Evolutionary conservation across 1,284 basidiomycete species (phyloP), one percentile per base, ranked within the genome.

Genomic region (Chondrostereum purpureum): DNA sequence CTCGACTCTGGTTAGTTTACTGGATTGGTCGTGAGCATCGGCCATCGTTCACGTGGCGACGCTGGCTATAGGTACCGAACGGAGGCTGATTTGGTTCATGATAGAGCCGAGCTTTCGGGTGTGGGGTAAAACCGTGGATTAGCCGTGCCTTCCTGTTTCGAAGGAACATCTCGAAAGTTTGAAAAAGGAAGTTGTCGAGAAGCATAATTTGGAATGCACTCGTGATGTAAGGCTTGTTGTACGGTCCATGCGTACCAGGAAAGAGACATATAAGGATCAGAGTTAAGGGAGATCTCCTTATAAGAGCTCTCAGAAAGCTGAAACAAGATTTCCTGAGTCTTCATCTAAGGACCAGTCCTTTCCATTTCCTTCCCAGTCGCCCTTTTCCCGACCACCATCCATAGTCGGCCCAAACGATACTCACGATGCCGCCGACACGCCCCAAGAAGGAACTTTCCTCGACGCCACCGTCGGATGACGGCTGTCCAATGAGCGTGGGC

Each of bases 401-500:
- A n/a, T n/a, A n/a, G n/a, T n/a, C n/a, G n/a, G n/a, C n/a, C n/a
- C n/a, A n/a, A n/a, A n/a, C 39, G 27, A 8, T 8, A 31, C 27
- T 31, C 52, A 54, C 59, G 55, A 85, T 86, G 83, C 78, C 83
- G 61, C 73, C 70, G 56, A 70, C 77, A 51, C 77, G 80, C 58
- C 66, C 73, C 56, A 80, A 80, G 74, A 80, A 80, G 71, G 78
- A 80, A 63, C 65, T 59, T 50, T 77, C 78, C 54, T 68, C 73
- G 62, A 74, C 77, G 53, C 75, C 77, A 54, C 74, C 78, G 60
- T 80, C 78, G 56, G 79, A 81, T 70, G 78, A 79, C 57, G 59
- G 58, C 47, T 62, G 61, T 63, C 64, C 62, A 58, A 76, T 31
- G 27, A 31, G 27, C 27, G 27, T 31, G 74, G 66, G 75, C 77